Conservation (phyloP, 495 filamentous ascomycete species). For the Penicillium antarcticum region DNA sequence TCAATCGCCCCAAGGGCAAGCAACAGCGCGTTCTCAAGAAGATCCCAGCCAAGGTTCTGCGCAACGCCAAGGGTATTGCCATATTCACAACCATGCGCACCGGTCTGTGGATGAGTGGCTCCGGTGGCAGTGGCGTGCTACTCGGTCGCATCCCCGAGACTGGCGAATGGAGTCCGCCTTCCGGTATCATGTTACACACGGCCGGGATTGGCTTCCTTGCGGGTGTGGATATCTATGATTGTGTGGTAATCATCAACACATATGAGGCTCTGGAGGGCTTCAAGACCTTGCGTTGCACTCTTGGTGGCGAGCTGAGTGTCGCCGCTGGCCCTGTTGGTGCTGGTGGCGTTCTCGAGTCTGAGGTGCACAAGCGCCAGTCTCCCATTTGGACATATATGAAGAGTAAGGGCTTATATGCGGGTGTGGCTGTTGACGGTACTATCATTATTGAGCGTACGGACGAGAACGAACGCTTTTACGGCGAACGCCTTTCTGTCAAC, state of each 20-base stretch:
- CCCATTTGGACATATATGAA: constrained; percentile 89
- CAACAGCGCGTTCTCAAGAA: constrained; percentile 68
- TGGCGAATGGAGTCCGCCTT: constrained; percentile 85
- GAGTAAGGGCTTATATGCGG: constrained; percentile 77
- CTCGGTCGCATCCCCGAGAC: constrained; percentile 71
- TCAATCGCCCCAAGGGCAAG: constrained; percentile 60
- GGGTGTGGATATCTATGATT: constrained; percentile 91
- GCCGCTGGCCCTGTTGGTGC: constrained; percentile 77
- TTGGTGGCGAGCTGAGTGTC: constrained; percentile 76
- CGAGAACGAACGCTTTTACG: constrained; percentile 88
- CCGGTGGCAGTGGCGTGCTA: constrained; percentile 75
- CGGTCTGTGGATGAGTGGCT: constrained; percentile 85
- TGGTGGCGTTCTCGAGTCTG: constrained; percentile 69
- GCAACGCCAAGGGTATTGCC: constrained; percentile 80
- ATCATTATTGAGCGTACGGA: constrained; percentile 80
- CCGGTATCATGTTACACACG: constrained; percentile 83
- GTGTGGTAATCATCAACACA: constrained; percentile 85
- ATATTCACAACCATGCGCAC: constrained; percentile 94
- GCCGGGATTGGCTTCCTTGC: constrained; percentile 83
- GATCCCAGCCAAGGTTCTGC: constrained; percentile 78
- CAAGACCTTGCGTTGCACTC: constrained; percentile 68
- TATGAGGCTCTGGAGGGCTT: constrained; percentile 76
- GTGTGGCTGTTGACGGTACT: constrained; percentile 79
- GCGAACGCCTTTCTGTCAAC: constrained; percentile 64
- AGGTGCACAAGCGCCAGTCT: constrained; percentile 63